Percentiles rank a stretch among this genome's conserved stretches.
Evolutionary conservation across 1,284 basidiomycete species (phyloP).

Genomic region (Boletus smithii): DNA sequence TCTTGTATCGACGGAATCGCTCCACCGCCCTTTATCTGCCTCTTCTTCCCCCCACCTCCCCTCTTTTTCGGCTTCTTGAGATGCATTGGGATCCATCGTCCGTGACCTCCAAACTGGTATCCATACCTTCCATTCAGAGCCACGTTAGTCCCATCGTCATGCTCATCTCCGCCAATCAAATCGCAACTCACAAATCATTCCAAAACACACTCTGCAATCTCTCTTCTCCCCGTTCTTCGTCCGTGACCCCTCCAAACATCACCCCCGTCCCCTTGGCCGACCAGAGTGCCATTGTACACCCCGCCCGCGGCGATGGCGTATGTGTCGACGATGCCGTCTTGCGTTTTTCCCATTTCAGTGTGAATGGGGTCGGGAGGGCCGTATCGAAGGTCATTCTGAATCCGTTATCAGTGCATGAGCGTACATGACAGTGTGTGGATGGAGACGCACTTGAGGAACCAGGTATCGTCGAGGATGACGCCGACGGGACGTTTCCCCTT

Average conservation of each 20-base stretch:
- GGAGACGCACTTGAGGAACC: slow-evolving; percentile 71
- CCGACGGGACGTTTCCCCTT: slow-evolving; percentile 88
- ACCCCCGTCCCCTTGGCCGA: slow-evolving; percentile 65
- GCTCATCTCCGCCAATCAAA: too few relatives aligned
- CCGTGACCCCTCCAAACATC: slow-evolving; percentile 89
- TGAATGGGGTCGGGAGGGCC: slow-evolving; percentile 39
- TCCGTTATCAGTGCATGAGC: background rate
- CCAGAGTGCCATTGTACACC: slow-evolving; percentile 87
- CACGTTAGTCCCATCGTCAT: background rate
- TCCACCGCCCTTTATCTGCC: slow-evolving; percentile 21
- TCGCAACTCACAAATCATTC: slow-evolving; percentile 67
- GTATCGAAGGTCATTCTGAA: slow-evolving; percentile 38
- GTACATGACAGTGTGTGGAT: background rate
- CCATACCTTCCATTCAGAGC: slow-evolving; percentile 48
- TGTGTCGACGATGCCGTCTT: slow-evolving; percentile 59
- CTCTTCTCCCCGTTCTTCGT: slow-evolving; percentile 87
- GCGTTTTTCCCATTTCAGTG: slow-evolving; percentile 81
- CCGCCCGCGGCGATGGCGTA: slow-evolving; percentile 62
- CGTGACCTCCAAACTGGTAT: slow-evolving; percentile 77
- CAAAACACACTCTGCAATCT: slow-evolving; percentile 81
- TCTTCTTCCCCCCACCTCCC: slow-evolving; percentile 42
- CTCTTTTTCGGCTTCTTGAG: slow-evolving; percentile 65
- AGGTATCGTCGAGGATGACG: slow-evolving; percentile 87
- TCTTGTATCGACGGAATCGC: background rate
- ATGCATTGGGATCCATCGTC: slow-evolving; percentile 77